These are phyloP conservation scores for Schizopora paradoxa DNA, from an alignment of 1,284 basidiomycete species.

Conservation along the genomic window DNA sequence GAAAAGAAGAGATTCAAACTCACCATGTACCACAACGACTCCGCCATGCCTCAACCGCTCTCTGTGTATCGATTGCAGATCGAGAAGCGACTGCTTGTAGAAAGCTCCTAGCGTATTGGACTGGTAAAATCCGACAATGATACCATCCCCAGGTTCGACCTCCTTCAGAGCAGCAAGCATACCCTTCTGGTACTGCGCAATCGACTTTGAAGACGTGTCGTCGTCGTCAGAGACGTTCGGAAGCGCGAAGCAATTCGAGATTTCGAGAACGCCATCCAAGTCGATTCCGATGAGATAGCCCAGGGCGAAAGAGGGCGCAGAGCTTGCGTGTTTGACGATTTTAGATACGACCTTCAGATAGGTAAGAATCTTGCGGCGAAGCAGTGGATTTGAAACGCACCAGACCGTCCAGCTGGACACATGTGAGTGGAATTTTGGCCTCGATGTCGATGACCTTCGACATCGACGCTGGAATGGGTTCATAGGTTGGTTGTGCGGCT, in stretches of 20 bases:
- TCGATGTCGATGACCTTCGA: slow-evolving; percentile 87
- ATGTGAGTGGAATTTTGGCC: slow-evolving; percentile 73
- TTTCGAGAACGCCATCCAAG: slow-evolving; percentile 84
- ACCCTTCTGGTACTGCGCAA: slow-evolving; percentile 75
- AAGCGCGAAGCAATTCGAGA: slow-evolving; percentile 90
- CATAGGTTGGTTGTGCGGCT: slow-evolving; percentile 62
- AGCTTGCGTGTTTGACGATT: slow-evolving; percentile 83
- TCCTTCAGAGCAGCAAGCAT: slow-evolving; percentile 88
- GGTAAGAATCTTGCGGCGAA: background rate
- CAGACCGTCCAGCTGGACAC: slow-evolving; percentile 80
- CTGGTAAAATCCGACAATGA: slow-evolving; percentile 97
- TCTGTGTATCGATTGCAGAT: slow-evolving; percentile 82
- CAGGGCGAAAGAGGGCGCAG: slow-evolving; percentile 65
- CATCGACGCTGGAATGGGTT: slow-evolving; percentile 84
- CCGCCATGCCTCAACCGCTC: slow-evolving; percentile 79
- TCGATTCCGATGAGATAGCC: slow-evolving; percentile 90
- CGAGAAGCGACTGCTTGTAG: slow-evolving; percentile 84
- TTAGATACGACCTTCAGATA: slow-evolving; percentile 79
- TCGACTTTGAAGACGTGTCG: slow-evolving; percentile 68
- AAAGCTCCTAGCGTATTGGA: slow-evolving; percentile 89
- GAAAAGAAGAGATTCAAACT: slow-evolving; percentile 14
- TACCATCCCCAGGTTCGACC: slow-evolving; percentile 90
- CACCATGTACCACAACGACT: slow-evolving; percentile 88
- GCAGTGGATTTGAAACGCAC: slow-evolving; percentile 40
- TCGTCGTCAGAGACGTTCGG: slow-evolving; percentile 68